Percentiles rank a stretch among this genome's conserved stretches.
Evolutionary conservation across 2,329 filamentous ascomycete genomes (phyloP).

Genomic region (Plenodomus lindquistii): DNA sequence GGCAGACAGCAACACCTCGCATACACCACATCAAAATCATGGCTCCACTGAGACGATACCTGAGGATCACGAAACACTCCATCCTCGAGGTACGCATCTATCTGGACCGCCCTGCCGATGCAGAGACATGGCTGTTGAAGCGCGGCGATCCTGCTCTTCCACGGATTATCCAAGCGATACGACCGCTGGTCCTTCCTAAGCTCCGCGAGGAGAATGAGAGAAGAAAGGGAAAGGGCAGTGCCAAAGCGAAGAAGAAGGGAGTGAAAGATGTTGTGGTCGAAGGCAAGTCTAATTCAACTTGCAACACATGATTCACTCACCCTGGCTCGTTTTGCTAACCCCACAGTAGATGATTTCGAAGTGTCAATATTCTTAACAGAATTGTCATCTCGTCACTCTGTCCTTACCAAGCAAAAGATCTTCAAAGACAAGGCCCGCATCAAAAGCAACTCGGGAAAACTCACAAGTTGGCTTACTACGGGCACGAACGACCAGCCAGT

Average conservation of each 20-base stretch:
- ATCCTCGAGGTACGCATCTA: constrained; percentile 98
- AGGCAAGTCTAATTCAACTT: constrained; percentile 59
- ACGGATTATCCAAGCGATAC: constrained; percentile 81
- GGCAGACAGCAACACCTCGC: background rate
- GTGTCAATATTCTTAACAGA: constrained; percentile 93
- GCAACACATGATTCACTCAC: background rate
- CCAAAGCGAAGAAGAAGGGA: constrained; percentile 70
- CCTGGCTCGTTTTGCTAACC: constrained; percentile 14
- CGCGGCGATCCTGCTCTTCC: constrained; percentile 75
- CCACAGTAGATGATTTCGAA: constrained; percentile 82
- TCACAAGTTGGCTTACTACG: constrained; percentile 52
- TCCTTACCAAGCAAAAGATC: constrained; percentile 83
- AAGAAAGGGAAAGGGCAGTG: constrained; percentile 62
- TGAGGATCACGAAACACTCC: constrained; percentile 89
- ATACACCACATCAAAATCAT: constrained; percentile 52
- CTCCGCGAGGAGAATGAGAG: constrained; percentile 79
- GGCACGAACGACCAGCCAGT: constrained; percentile 49
- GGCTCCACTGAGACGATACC: constrained; percentile 86
- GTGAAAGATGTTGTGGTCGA: constrained; percentile 86
- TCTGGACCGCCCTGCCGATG: constrained; percentile 84
- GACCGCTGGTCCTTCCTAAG: constrained; percentile 86
- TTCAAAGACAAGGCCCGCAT: constrained; percentile 55
- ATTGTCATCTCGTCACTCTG: constrained; percentile 78
- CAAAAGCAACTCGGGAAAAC: constrained; percentile 51
- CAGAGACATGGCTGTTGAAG: constrained; percentile 81